Evolutionary conservation across 2,329 filamentous ascomycete genomes (phyloP), one percentile per base, ranked within the genome.

Genomic region (Aspergillaceae sp.): DNA sequence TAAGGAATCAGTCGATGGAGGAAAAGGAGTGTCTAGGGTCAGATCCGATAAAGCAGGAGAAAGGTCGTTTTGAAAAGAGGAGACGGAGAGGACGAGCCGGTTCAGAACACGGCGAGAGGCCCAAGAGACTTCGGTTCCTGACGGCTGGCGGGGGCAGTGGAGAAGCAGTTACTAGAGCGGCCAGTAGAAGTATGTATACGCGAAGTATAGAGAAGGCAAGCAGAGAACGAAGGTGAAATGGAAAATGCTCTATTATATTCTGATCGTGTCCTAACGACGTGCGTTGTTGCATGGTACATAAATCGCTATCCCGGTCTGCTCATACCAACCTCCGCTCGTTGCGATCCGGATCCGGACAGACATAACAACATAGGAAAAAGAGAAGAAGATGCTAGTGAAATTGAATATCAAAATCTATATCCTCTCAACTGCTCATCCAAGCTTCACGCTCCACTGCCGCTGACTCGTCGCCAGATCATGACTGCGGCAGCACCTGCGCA

Each of bases 401-500:
- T 30, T 29, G 5, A 30, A 5, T 30, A 30, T 19, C 41, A 36
- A 37, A 41, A 46, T 48, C 28, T 51, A 45, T 37, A 11, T 19
- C 37, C 19, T 19, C 19, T 19, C 8, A 28, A 41, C 7, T 38
- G 28, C 30, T 32, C 30, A 32, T 33, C 19, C 36, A 7, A 32
- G 10, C 33, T 26, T 58, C 51, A 66, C 41, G 47, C 51, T 34
- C 60, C 60, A 45, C 64, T 63, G 5, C 65, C 65, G 44, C 64
- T 64, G 4, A 67, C 69, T 50, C 71, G 70, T 59, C 74, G 77
- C 79, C 79, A 83, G 36, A 83, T 77, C 59, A 79, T 76, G 6
- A 76, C 71, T 6, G 77, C 74, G 7, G 78, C 79, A 4, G 75
- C 77, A 8, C 73, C 75, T 8, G 77, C 79, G 54, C 76, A 79